These are phyloP conservation scores for Cryptococcus wingfieldii DNA, from an alignment of 1,284 basidiomycete genomes.

Conservation along the genomic window DNA sequence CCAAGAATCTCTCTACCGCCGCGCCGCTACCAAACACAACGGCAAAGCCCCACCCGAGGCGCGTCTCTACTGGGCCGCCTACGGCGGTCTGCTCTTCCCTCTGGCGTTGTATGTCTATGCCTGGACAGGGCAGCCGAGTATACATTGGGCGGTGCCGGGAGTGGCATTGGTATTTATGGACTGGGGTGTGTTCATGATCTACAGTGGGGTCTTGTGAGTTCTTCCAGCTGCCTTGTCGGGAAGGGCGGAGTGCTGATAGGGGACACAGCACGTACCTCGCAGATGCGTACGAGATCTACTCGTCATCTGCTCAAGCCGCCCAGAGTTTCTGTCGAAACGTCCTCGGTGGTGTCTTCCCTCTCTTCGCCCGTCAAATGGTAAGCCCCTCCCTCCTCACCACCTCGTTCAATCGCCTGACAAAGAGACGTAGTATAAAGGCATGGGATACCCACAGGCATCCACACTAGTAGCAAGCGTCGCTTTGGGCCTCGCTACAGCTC, in stretches of 20 bases:
- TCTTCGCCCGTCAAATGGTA: slow-evolving; percentile 39
- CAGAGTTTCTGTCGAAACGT: slow-evolving; percentile 46
- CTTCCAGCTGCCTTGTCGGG: background rate
- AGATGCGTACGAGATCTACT: slow-evolving; percentile 45
- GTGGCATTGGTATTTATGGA: slow-evolving; percentile 25
- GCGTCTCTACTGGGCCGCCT: slow-evolving; percentile 47
- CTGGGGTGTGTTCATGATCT: slow-evolving; percentile 40
- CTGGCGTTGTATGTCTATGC: slow-evolving; percentile 33
- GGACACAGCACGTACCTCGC: slow-evolving; percentile 37
- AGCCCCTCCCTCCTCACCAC: slow-evolving; percentile 1
- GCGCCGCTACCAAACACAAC: slow-evolving; percentile 24
- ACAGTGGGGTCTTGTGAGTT: slow-evolving; percentile 41
- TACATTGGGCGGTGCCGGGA: slow-evolving; percentile 39
- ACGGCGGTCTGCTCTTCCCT: slow-evolving; percentile 44
- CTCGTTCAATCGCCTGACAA: background rate
- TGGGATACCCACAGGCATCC: slow-evolving; percentile 42
- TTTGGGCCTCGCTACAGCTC: slow-evolving; percentile 35
- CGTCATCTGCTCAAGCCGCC: slow-evolving; percentile 47
- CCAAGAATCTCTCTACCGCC: slow-evolving; percentile 36
- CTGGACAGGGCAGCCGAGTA: slow-evolving; percentile 38
- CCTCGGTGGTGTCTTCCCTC: slow-evolving; percentile 35
- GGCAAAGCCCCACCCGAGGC: slow-evolving; percentile 51
- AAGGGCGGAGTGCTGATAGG: slow-evolving; percentile 9
- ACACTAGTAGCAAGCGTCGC: slow-evolving; percentile 43
- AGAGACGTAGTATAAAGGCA: slow-evolving; percentile 27